A percentile compares a stretch with the other conserved stretches of the same genome.
Conservation (phyloP, 352 stramenopile genomes). For the Globisporangium splendens region DNA sequence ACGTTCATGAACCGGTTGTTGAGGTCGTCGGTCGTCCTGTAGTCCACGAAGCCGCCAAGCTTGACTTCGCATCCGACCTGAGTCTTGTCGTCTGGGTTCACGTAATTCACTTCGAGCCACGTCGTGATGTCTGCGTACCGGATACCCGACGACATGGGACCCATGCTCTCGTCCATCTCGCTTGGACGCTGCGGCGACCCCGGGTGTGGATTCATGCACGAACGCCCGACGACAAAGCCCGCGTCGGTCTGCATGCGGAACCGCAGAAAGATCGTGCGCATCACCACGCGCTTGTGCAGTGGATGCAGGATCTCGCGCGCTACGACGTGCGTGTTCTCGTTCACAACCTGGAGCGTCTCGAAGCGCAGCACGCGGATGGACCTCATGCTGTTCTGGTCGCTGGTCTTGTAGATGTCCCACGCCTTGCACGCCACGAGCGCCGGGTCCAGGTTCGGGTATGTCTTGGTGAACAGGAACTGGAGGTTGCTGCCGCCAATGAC, state of each 20-base stretch:
- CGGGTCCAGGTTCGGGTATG: constrained; percentile 25
- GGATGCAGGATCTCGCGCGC: constrained; percentile 38
- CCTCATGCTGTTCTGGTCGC: constrained; percentile 29
- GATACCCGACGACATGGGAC: constrained; percentile 1
- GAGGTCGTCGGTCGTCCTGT: constrained; percentile 33
- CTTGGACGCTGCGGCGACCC: neutral
- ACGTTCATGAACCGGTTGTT: constrained; percentile 32
- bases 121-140: constrained; percentile 31
- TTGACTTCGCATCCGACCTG: constrained; percentile 24
- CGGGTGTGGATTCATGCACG: constrained; percentile 30
- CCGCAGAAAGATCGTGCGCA: constrained; percentile 35
- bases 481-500: constrained; percentile 24
- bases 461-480: constrained; percentile 35
- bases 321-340: constrained; percentile 33
- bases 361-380: constrained; percentile 33
- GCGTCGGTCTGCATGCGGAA: constrained; percentile 33
- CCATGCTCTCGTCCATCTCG: neutral
- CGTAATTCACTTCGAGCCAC: constrained; percentile 31
- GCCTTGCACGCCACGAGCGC: constrained; percentile 18
- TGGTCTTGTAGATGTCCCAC: constrained; percentile 30
- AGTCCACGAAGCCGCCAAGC: constrained; percentile 36
- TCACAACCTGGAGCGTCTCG: constrained; percentile 39
- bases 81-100: constrained; percentile 24
- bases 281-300: constrained; percentile 27
- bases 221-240: constrained; percentile 29